Base-by-base conservation (phyloP, 176 grass and related monocot genomes). In the Oryza punctata region DNA sequence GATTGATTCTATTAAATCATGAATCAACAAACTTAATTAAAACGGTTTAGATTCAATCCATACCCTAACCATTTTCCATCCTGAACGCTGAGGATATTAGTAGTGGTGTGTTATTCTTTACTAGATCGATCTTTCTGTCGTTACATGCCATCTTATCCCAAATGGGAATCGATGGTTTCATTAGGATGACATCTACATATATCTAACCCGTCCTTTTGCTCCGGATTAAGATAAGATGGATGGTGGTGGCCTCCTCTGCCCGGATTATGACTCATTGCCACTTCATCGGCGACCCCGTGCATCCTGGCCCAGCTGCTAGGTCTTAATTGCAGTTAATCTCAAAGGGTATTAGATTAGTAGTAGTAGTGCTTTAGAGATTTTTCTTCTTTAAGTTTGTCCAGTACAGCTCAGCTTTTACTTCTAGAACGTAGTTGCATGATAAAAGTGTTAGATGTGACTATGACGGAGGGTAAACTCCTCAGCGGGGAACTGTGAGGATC, bases 121-220 rank as follows among this genome's bases (percentile, higher is more conserved):
- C 19, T 23, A 23, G 7, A 3, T 23, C 7, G 6, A 23, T 61
- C n/a, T 10, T 3, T 24, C 19, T 38, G 37, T 38, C 37, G 37
- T 41, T 73, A 13, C 43, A 45, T 57, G 72, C 21, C 46, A 49
- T 26, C 52, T 86, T 83, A 86, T 78, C 88, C 43, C 5, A 16
- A 11, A 10, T 3, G 21, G 0, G n/a, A n/a, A 12, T 5, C 44
- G n/a, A 41, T 18, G 72, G 21, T 14, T 66, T 40, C 77, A 14
- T 30, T 10, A 1, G 82, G 82, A 3, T 59, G 32, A 61, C 57
- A 61, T 61, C 23, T 13, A 0, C 43, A 38, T 38, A 5, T 21
- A 75, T 75, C 47, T 19, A 78, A 77, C 72, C 16, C 16, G 50
- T 7, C 37, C 37, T 8, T 38, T 38, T 38, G 7, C 37, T 38